Base-by-base conservation (phyloP, 2,329 filamentous ascomycete genomes). In the Epichloe aotearoae region DNA sequence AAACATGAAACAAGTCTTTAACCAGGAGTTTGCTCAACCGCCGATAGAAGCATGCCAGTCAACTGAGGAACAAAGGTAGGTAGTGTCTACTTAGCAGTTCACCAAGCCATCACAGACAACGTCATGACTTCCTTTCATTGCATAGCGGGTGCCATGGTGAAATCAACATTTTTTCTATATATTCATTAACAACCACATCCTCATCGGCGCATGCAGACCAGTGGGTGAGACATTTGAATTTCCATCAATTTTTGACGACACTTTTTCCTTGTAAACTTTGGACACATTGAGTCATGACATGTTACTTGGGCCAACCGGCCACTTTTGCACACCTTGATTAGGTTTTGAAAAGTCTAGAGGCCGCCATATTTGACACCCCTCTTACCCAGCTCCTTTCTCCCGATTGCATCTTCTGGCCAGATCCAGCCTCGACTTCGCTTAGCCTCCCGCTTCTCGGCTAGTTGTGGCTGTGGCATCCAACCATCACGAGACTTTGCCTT, bases 371-470 rank as follows among this genome's bases (percentile, higher is more conserved):
- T 68, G 38, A 84, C 79, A 15, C 80, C 80, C 51, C 80, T 72
- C 71, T 79, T 82, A 5, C 82, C 83, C 49, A 84, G 72, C 69
- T 90, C 85, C 68, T 86, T 82, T 59, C 84, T 74, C 8, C 82
- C 81, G 11, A 89, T 72, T 3, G 81, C 73, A 59, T 89, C 86
- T 60, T 89, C 84, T 1, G 86, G 86, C 69, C 81, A 76, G 1
- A 88, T 77, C 86, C 86, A 90, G 0, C 85, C 86, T 33, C 86
- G 69, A 2, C 78, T 74, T 20, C 84, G 69, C 77, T 88, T 89
- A 19, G 84, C 82, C 67, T 86, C 83, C 52, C 80, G 71, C 81
- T 86, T 93, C 77, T 86, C 84, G 34, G 75, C 83, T 58, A 79
- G 73, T 71, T 82, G 86, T 47, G 80, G 81, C 69, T 73, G 80